A percentile compares a stretch with the other conserved stretches of the same genome.
Evolutionary conservation across 1,139 yeast genomes (phyloP).

Genomic region (Kodamaea sp.): DNA sequence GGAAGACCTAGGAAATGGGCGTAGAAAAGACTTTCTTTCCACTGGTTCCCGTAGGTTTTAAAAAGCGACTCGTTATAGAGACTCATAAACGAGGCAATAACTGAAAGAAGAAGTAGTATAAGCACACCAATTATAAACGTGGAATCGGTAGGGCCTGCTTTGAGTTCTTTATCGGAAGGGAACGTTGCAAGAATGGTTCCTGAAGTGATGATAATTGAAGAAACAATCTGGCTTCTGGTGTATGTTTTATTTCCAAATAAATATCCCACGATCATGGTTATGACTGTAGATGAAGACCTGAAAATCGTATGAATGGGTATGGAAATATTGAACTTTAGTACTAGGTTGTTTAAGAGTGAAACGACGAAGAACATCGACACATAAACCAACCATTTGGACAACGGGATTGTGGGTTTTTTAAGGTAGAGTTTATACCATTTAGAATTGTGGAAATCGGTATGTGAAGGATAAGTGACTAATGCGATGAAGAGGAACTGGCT

Average conservation of each 20-base stretch:
- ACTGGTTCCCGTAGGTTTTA: constrained; percentile 52
- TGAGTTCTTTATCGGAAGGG: constrained; percentile 10
- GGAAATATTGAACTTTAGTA: constrained; percentile 57
- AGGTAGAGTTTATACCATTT: constrained; percentile 25
- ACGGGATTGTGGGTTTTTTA: constrained; percentile 45
- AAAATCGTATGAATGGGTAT: constrained; percentile 70
- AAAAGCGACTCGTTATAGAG: constrained; percentile 55
- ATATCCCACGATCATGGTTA: constrained; percentile 62
- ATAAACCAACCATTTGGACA: constrained; percentile 46
- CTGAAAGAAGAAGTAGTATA: constrained; percentile 47
- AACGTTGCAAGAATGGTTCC: constrained; percentile 60
- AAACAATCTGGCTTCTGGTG: constrained; percentile 43
- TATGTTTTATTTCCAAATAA: constrained; percentile 48
- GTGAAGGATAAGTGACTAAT: constrained; percentile 36
- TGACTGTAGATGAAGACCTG: constrained; percentile 64
- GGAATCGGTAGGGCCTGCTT: constrained; percentile 4
- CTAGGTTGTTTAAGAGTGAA: constrained; percentile 59
- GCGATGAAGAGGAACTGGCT: constrained; percentile 60
- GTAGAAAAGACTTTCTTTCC: constrained; percentile 69
- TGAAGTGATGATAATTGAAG: constrained; percentile 53
- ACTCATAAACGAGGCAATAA: constrained; percentile 56
- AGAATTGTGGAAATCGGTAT: constrained; percentile 25
- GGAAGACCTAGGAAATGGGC: constrained; percentile 61
- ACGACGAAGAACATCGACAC: constrained; percentile 54
- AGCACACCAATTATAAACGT: constrained; percentile 43